Base-by-base conservation (phyloP, 495 filamentous ascomycete genomes). In the Aspergillus avenaceus region DNA sequence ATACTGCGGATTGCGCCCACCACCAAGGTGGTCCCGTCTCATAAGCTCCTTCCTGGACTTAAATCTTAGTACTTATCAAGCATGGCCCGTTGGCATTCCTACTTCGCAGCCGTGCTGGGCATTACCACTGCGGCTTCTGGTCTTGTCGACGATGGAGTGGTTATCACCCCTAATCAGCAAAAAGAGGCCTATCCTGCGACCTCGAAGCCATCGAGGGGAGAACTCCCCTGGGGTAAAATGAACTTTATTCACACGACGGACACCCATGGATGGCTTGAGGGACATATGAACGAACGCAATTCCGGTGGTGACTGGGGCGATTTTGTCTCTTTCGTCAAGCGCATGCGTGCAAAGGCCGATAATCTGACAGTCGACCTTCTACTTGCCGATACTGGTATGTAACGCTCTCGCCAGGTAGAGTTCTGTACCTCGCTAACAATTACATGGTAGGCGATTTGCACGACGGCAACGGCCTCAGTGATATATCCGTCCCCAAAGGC, bases 201-300 rank as follows among this genome's bases (percentile, higher is more conserved):
- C 4, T 58, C 60, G 13, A 21, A 52, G 18, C 71, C 73, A 24
- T 28, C 26, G 5, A 60, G 55, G 29, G 61, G 53, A 5, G 70
- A 65, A 24, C 52, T 76, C 4, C 63, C 66, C 57, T 76, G 73
- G 70, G 72, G 73, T 18, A 62, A 75, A 49, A 50, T 76, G 41
- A 76, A 76, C 45, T 70, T 75, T 41, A 53, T 75, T 13, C 73
- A 75, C 37, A 76, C 70, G 1, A 74, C 70, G 2, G 73, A 75
- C 47, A 69, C 64, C 8, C 73, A 76, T 56, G 73, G 73, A 12
- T 75, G 72, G 73, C 60, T 71, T 3, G 72, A 74, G 58, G 73
- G 70, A 9, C 71, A 73, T 55, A 56, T 71, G 45, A 72, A 73
- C 48, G 62, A 73, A 52, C 60, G 62, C 48, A 73, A 72, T 45